These are phyloP conservation scores for Paxillus rubicundulus DNA, from an alignment of 768 basidiomycete species.

Conservation along the genomic window DNA sequence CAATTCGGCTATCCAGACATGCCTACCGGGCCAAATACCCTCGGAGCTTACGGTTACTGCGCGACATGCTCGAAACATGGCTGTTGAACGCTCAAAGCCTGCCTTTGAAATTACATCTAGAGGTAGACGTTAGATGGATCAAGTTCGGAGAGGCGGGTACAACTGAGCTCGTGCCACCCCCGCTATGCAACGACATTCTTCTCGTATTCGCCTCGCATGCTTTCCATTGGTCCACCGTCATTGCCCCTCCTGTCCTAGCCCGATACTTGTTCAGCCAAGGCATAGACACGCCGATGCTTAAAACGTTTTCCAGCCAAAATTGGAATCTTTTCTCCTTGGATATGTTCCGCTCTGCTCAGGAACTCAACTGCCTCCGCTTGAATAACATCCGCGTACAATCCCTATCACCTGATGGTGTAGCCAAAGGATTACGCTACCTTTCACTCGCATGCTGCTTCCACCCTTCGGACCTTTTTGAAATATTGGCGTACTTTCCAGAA, in stretches of 20 bases:
- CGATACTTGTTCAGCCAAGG: neutral
- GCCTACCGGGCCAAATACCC: neutral
- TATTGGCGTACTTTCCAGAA: neutral
- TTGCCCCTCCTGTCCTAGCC: neutral
- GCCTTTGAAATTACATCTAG: neutral
- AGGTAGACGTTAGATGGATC: neutral
- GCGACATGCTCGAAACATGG: neutral
- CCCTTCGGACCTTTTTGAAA: neutral
- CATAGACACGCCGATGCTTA: neutral
- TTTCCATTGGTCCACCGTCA: neutral
- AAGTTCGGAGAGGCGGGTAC: neutral
- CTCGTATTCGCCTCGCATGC: neutral
- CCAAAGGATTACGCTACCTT: neutral
- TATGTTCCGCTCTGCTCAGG: too few species aligned
- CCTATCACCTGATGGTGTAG: neutral
- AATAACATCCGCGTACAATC: neutral
- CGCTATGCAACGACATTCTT: neutral
- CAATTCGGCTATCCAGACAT: neutral
- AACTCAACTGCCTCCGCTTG: neutral
- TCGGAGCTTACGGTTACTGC: neutral
- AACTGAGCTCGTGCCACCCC: neutral
- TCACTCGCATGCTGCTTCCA: neutral
- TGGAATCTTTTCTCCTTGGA: too few species aligned
- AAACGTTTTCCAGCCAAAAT: too few species aligned
- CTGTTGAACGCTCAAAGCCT: neutral